phyloP scores from a whole-genome alignment of 2,329 filamentous ascomycete genomes.

The Nigrograna mackinnonii region DNA sequence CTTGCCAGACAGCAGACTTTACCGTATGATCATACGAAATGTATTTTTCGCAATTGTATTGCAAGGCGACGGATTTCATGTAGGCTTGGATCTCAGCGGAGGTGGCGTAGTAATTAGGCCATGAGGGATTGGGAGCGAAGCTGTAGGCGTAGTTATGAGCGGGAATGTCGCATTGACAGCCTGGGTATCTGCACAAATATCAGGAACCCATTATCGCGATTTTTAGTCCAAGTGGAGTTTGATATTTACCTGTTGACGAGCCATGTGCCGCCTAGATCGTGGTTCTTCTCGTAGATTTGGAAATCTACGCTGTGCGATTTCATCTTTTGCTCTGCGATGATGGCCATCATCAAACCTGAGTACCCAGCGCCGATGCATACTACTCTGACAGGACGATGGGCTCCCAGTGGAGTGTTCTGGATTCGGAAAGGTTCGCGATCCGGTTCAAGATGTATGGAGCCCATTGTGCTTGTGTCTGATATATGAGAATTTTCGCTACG shows the following conservation, averaged over 20 bases:
- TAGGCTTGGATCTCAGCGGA: constrained; percentile 55
- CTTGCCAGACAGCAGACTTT: constrained; percentile 22
- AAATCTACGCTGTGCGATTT: constrained; percentile 1
- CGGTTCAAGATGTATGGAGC: neutral
- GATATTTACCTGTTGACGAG: neutral
- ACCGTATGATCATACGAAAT: neutral
- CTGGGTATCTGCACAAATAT: constrained; percentile 15
- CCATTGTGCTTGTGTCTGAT: too few relatives aligned
- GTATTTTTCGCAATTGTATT: neutral
- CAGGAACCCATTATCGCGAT: neutral
- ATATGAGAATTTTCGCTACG: too few relatives aligned
- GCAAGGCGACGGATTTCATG: constrained; percentile 43
- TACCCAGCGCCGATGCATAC: constrained; percentile 1
- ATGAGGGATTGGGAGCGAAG: constrained; percentile 51
- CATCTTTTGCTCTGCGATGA: constrained; percentile 1
- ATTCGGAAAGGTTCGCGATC: neutral
- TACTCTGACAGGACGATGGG: neutral
- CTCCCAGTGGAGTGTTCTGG: neutral
- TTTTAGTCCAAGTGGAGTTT: neutral
- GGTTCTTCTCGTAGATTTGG: constrained; percentile 3
- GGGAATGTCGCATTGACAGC: constrained; percentile 52
- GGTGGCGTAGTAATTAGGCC: constrained; percentile 52
- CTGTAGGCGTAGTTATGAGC: constrained; percentile 54
- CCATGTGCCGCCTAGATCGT: constrained; percentile 1
- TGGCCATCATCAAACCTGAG: constrained; percentile 1